Conservation (phyloP, 306 rosid species). For the Prunus mume region DNA sequence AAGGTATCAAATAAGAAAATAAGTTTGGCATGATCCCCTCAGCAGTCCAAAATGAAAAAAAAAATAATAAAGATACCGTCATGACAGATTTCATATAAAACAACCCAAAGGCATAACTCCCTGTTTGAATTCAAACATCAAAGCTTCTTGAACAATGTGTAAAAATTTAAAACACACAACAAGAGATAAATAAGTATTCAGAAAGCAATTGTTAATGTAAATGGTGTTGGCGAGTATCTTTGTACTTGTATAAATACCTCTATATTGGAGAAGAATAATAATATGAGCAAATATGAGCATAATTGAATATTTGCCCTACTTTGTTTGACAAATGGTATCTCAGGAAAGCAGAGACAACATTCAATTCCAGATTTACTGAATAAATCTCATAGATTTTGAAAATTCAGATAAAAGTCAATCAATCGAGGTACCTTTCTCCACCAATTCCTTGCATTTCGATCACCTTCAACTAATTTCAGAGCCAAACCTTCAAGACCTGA, state of each 20-base stretch:
- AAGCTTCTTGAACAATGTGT: background rate
- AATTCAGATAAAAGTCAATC: background rate
- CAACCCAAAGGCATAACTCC: background rate
- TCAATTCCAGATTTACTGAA: background rate
- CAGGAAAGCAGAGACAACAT: background rate
- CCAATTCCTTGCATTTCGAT: conserved; percentile 87
- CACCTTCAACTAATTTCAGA: conserved; percentile 78
- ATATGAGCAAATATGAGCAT: too few species aligned
- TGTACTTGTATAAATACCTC: too few species aligned
- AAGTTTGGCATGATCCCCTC: background rate
- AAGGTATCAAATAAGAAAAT: background rate
- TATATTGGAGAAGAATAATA: too few species aligned
- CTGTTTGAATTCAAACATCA: background rate
- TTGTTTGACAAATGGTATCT: background rate
- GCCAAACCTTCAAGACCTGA: conserved; percentile 75
- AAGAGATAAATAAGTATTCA: background rate
- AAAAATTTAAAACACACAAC: background rate
- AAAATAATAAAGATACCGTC: background rate
- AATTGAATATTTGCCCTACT: too few species aligned
- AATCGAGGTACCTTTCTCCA: conserved; percentile 68
- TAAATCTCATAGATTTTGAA: background rate
- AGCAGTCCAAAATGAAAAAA: background rate
- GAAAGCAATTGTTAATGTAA: background rate
- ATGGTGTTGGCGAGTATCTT: too few species aligned
- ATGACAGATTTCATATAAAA: background rate